These are phyloP conservation scores for Telopea speciosissima DNA, from an alignment of 177 flowering plant species.

Conservation along the genomic window DNA sequence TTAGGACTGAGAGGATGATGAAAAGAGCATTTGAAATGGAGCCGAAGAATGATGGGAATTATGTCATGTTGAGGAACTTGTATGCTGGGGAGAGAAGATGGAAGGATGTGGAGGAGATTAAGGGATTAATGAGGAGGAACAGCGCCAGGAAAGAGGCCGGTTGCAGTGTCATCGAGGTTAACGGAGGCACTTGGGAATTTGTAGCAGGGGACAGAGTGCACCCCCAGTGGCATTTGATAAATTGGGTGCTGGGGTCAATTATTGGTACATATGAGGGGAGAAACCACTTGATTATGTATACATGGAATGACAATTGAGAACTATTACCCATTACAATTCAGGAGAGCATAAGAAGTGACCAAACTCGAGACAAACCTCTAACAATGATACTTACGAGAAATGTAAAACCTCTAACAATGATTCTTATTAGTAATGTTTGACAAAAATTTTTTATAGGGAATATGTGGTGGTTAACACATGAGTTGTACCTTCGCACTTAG, in stretches of 20 bases:
- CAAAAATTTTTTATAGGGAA: too few species aligned
- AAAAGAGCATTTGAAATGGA: constrained; percentile 35
- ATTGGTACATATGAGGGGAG: constrained; percentile 39
- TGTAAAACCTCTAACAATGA: too few species aligned
- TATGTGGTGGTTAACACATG: too few species aligned
- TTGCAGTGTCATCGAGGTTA: constrained; percentile 54
- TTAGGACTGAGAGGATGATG: constrained; percentile 47
- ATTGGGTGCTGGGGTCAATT: constrained; percentile 32
- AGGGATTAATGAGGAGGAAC: constrained; percentile 45
- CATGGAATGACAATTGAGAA: background rate
- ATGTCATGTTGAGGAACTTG: constrained; percentile 56
- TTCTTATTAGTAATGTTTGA: too few species aligned
- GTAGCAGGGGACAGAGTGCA: constrained; percentile 48
- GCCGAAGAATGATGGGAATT: constrained; percentile 53
- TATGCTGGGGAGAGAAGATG: constrained; percentile 67
- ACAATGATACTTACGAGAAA: background rate
- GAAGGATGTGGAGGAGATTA: constrained; percentile 54
- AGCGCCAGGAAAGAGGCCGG: constrained; percentile 64
- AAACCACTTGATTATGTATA: background rate
- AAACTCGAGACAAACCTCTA: background rate
- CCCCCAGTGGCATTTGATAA: constrained; percentile 33
- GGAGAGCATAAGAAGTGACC: background rate
- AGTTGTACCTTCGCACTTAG: too few species aligned
- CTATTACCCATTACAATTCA: background rate
- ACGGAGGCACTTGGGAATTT: constrained; percentile 48